phyloP scores from a whole-genome alignment of 108 stramenopile genomes.

The Nannochloropsis salina region DNA sequence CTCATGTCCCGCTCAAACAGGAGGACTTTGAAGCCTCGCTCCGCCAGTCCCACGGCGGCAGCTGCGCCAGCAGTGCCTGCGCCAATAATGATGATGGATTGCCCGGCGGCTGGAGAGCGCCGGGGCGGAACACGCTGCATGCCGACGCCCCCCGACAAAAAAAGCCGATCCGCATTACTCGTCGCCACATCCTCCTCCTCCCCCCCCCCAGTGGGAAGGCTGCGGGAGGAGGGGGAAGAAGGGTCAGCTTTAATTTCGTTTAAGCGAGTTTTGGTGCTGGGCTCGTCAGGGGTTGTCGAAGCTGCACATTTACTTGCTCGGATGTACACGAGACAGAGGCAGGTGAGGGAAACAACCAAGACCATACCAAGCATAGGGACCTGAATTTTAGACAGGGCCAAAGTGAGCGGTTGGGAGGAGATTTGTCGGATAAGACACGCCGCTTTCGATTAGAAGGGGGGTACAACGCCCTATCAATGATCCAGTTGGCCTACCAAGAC shows the following conservation, averaged over 20 bases:
- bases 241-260: background rate
- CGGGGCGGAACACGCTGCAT: background rate
- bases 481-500: too few relatives aligned
- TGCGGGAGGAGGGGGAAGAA: background rate
- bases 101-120: background rate
- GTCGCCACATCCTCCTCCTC: background rate
- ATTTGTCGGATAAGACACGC: too few relatives aligned
- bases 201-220: background rate
- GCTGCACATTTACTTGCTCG: too few relatives aligned
- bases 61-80: background rate
- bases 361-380: too few relatives aligned
- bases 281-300: background rate
- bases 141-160: background rate
- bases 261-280: background rate
- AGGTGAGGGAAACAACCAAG: too few relatives aligned
- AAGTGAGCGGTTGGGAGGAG: too few relatives aligned
- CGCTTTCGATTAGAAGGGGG: too few relatives aligned
- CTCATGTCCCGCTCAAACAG: slow-evolving; percentile 21
- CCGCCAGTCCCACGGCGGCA: background rate
- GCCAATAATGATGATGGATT: background rate
- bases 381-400: too few relatives aligned
- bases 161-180: background rate
- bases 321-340: too few relatives aligned
- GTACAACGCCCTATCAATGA: too few relatives aligned
- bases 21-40: background rate